Evolutionary conservation across 768 basidiomycete genomes (phyloP).

Genomic region (Infundibulicybe gibba): DNA sequence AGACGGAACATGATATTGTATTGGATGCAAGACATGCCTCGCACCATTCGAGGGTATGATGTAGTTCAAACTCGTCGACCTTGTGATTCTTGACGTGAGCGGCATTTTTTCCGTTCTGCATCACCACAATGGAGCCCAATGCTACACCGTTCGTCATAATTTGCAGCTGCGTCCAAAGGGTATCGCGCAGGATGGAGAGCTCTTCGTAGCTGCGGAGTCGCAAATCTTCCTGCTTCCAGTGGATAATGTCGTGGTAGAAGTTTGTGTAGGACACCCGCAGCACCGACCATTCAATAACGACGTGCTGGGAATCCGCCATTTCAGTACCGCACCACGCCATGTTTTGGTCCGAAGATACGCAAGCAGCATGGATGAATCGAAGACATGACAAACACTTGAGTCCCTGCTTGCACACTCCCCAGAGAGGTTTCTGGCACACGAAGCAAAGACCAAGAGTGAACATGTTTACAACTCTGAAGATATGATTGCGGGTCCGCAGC

Average conservation of each 20-base stretch:
- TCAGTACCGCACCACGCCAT: constrained; percentile 36
- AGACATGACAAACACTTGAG: constrained; percentile 61
- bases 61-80: constrained; percentile 59
- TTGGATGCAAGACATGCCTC: constrained; percentile 45
- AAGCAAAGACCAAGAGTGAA: constrained; percentile 75
- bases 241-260: constrained; percentile 43
- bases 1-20: constrained; percentile 36
- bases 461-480: constrained; percentile 55
- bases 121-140: constrained; percentile 60
- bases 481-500: constrained; percentile 36
- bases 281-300: constrained; percentile 48
- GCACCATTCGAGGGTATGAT: constrained; percentile 45
- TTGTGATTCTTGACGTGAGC: constrained; percentile 23
- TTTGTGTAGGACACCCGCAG: constrained; percentile 56
- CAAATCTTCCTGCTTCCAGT: constrained; percentile 43
- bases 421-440: constrained; percentile 64
- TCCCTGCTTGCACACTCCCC: constrained; percentile 66
- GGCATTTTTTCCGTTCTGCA: constrained; percentile 26
- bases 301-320: constrained; percentile 36
- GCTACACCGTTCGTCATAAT: constrained; percentile 65
- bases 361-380: constrained; percentile 55
- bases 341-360: constrained; percentile 26
- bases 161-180: constrained; percentile 66
- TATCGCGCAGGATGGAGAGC: constrained; percentile 52
- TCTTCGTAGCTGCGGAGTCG: constrained; percentile 61